phyloP scores from a whole-genome alignment of 202 grass and related monocot species.

The Dendrocalamus latiflorus region DNA sequence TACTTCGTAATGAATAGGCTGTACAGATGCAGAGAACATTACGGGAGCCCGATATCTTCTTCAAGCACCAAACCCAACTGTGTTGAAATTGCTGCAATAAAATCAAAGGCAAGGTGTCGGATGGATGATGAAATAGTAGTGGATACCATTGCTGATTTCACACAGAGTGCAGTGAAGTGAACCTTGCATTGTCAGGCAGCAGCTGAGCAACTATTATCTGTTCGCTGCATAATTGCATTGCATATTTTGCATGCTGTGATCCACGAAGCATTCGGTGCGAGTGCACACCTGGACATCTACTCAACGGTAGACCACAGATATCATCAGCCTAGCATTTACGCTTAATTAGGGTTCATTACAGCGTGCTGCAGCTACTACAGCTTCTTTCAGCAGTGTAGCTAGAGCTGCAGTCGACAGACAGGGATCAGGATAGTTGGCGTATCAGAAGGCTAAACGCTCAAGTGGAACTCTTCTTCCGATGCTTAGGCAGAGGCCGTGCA shows the following conservation, averaged over 20 bases:
- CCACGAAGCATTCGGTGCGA: not conserved
- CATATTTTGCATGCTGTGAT: slow-evolving; percentile 27
- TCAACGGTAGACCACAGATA: not conserved
- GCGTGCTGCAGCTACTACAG: slow-evolving; percentile 23
- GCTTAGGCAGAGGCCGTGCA: slow-evolving; percentile 13
- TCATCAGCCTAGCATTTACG: not conserved
- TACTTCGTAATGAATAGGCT: not conserved
- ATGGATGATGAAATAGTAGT: not conserved
- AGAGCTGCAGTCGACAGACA: slow-evolving; percentile 7
- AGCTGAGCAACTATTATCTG: not conserved
- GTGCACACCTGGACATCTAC: slow-evolving; percentile 38
- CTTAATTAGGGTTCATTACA: slow-evolving; percentile 24
- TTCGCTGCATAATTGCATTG: too few relatives aligned
- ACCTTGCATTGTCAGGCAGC: not conserved
- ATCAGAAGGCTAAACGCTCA: slow-evolving; percentile 5
- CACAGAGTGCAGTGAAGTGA: not conserved
- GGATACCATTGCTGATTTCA: not conserved
- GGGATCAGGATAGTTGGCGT: slow-evolving; percentile 30
- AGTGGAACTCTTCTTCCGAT: slow-evolving; percentile 28
- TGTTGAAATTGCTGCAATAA: not conserved
- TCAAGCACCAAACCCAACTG: not conserved
- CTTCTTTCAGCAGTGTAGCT: not conserved
- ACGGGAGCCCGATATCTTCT: not conserved
- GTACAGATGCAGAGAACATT: not conserved
- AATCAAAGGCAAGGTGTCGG: not conserved